Conservation (phyloP, 352 stramenopile species). For the Pilasporangium apinafurcum region DNA sequence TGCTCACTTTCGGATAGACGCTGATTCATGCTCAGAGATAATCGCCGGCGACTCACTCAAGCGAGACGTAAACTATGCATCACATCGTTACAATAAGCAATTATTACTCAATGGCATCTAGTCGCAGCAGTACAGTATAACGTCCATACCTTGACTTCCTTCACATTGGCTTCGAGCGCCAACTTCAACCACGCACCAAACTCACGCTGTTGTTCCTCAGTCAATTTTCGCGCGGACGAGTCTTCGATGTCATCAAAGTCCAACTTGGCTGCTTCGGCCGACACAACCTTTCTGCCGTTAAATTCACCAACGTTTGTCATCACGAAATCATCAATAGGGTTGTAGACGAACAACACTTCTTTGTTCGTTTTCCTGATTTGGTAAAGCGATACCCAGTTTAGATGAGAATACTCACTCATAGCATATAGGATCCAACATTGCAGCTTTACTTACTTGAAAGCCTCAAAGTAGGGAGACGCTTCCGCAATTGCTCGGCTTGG, state of each 20-base stretch:
- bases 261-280: constrained; percentile 94
- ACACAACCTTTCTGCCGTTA: constrained; percentile 94
- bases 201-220: constrained; percentile 77
- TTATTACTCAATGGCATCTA: neutral
- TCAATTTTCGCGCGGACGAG: constrained; percentile 51
- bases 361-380: constrained; percentile 76
- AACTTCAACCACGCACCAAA: constrained; percentile 94
- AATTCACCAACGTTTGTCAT: constrained; percentile 98
- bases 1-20: constrained; percentile 90
- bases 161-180: constrained; percentile 86
- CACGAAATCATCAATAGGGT: constrained; percentile 99
- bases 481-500: constrained; percentile 93
- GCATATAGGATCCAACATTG: neutral
- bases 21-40: constrained; percentile 98
- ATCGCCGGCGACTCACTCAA: constrained; percentile 97
- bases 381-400: neutral
- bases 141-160: constrained; percentile 69
- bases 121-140: neutral
- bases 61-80: constrained; percentile 70
- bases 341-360: constrained; percentile 98
- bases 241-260: constrained; percentile 78
- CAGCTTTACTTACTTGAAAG: constrained; percentile 89
- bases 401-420: neutral
- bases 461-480: constrained; percentile 98
- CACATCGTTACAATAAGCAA: constrained; percentile 1